These are phyloP conservation scores for Euryodendron excelsum DNA, from an alignment of 148 eudicot genomes.

Conservation along the genomic window DNA sequence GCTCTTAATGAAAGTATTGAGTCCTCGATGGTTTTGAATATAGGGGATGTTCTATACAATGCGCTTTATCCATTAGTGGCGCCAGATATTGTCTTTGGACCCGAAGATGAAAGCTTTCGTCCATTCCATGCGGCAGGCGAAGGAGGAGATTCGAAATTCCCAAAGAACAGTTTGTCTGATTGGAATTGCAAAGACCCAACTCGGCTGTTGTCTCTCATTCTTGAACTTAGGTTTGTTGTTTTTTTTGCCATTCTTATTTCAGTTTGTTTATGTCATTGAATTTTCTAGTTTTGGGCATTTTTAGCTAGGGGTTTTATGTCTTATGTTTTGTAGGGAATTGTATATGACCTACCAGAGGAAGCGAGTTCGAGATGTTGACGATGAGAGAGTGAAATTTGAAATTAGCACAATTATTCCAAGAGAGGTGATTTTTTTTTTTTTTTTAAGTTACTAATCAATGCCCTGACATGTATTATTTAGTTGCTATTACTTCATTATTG, in stretches of 20 bases:
- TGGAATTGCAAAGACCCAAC: slow-evolving; percentile 80
- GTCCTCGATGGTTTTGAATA: not conserved
- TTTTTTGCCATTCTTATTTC: not conserved
- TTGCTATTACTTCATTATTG: slow-evolving; percentile 9
- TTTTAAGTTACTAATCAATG: not conserved
- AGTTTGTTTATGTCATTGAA: not conserved
- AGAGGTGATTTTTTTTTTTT: slow-evolving; percentile 58
- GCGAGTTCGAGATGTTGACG: slow-evolving; percentile 70
- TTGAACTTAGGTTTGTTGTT: slow-evolving; percentile 62
- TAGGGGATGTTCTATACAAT: slow-evolving; percentile 86
- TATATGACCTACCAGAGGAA: slow-evolving; percentile 67
- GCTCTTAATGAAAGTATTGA: not conserved
- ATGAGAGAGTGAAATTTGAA: slow-evolving; percentile 83
- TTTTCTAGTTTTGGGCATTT: not conserved
- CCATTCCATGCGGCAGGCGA: slow-evolving; percentile 39
- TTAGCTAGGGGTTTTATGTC: not conserved
- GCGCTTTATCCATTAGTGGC: slow-evolving; percentile 64
- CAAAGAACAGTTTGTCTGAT: slow-evolving; percentile 42
- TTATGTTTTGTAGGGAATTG: slow-evolving; percentile 45
- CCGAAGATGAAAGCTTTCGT: slow-evolving; percentile 64
- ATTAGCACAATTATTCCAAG: slow-evolving; percentile 73
- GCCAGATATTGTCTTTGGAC: slow-evolving; percentile 85
- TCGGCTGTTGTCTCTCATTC: slow-evolving; percentile 61
- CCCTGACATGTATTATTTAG: too few species aligned
- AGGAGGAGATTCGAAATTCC: slow-evolving; percentile 35